Percentiles rank a stretch among this genome's conserved stretches.
phyloP scores from a whole-genome alignment of 495 filamentous ascomycete genomes.

The Aspergillus olivimuriae region DNA sequence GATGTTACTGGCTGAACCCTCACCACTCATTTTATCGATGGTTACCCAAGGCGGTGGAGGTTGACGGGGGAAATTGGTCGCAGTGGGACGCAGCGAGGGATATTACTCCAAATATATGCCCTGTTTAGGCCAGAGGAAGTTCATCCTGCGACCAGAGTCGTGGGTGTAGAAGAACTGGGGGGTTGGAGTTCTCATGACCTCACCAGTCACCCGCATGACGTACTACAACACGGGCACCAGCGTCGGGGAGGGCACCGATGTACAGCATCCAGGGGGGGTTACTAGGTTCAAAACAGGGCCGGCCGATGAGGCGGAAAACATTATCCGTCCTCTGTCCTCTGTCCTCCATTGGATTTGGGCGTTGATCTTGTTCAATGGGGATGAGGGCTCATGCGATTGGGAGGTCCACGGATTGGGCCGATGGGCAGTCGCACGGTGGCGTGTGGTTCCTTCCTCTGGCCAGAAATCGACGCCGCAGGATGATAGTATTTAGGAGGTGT shows the following conservation, averaged over 20 bases:
- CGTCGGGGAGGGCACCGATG: not conserved
- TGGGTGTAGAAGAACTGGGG: not conserved
- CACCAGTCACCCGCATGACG: not conserved
- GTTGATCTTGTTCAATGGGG: no score
- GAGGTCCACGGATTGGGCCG: no score
- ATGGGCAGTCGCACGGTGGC: no score
- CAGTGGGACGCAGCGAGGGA: not conserved
- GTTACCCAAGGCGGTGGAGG: not conserved
- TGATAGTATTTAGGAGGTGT: no score
- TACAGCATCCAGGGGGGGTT: no score
- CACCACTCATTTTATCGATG: not conserved
- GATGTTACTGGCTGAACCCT: conserved; percentile 6
- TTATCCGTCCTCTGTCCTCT: no score
- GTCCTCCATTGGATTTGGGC: no score
- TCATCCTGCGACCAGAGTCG: not conserved
- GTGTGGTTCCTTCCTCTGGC: no score
- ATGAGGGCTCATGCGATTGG: no score
- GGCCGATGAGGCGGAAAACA: no score
- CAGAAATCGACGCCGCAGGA: no score
- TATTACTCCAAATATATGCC: not conserved
- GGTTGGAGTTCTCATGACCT: not conserved
- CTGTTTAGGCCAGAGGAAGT: not conserved
- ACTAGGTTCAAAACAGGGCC: no score
- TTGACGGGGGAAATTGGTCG: not conserved
- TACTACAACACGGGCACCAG: not conserved